A percentile compares a stretch with the other conserved stretches of the same genome.
Evolutionary conservation across 2,329 filamentous ascomycete species (phyloP).

Genomic region (Colletotrichum camelliae): DNA sequence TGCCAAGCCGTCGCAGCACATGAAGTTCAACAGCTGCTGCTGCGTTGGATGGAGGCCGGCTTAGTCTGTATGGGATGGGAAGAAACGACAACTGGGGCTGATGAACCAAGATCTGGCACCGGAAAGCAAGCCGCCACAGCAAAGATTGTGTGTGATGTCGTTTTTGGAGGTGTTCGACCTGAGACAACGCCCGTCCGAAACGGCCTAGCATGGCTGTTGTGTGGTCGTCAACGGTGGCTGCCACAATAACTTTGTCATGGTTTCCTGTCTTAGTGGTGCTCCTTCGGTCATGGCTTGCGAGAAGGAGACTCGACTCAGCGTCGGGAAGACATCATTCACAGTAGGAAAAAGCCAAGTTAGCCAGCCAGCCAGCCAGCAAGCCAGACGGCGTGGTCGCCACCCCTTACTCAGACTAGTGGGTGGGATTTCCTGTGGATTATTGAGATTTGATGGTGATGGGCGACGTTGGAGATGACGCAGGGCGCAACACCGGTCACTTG

Average conservation of each 20-base stretch:
- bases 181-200: constrained; percentile 12
- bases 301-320: not conserved
- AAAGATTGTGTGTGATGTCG: not conserved
- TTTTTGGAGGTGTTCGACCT: constrained; percentile 4
- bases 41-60: not conserved
- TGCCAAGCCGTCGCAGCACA: constrained; percentile 12
- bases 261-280: not conserved
- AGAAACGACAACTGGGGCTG: not conserved
- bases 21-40: not conserved
- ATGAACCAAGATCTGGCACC: not conserved
- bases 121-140: not conserved
- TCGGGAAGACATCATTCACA: not conserved
- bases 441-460: not conserved
- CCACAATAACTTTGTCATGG: not conserved
- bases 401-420: not conserved
- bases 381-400: not conserved
- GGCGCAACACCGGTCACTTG: not conserved
- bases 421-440: not conserved
- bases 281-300: not conserved
- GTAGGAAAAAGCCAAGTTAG: not conserved
- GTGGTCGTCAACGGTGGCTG: not conserved
- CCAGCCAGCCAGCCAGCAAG: not conserved
- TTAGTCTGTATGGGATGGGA: not conserved
- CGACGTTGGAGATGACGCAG: not conserved
- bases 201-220: not conserved